Evolutionary conservation across 805 yeast genomes (phyloP).

Genomic region (Candida suzukii): DNA sequence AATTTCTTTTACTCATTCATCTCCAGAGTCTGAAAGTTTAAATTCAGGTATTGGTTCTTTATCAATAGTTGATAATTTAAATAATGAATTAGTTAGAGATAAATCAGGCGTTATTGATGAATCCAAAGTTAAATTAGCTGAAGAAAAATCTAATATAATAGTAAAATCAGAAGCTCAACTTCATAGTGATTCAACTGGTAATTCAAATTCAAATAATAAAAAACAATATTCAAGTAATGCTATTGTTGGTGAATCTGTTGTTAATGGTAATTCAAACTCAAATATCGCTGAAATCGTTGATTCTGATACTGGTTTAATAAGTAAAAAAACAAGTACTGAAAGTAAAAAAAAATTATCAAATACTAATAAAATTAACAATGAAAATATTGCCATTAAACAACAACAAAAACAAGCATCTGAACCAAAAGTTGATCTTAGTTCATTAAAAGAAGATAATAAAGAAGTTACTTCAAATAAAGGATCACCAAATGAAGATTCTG

Average conservation of each 20-base stretch:
- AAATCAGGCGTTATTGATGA: constrained; percentile 33
- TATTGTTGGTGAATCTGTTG: neutral
- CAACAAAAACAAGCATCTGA: neutral
- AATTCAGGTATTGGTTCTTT: constrained; percentile 6
- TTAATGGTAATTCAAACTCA: constrained; percentile 6
- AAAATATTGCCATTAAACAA: too few relatives aligned
- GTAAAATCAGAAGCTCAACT: constrained; percentile 16
- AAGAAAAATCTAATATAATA: constrained; percentile 19
- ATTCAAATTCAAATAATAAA: neutral
- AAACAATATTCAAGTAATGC: neutral
- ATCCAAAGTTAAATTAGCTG: constrained; percentile 31
- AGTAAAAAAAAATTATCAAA: too few relatives aligned
- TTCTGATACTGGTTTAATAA: neutral
- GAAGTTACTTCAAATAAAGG: neutral
- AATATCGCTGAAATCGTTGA: constrained; percentile 1
- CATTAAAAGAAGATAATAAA: constrained; percentile 3
- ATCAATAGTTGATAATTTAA: constrained; percentile 10
- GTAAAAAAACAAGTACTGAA: too few relatives aligned
- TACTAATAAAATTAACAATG: too few relatives aligned
- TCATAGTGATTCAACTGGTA: neutral
- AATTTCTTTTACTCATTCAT: constrained; percentile 19
- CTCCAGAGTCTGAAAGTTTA: constrained; percentile 3
- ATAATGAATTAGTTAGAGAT: constrained; percentile 23
- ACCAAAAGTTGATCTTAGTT: neutral
- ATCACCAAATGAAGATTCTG: constrained; percentile 3